Conservation (phyloP, 805 yeast species). For the Teunomyces funiuensis region DNA sequence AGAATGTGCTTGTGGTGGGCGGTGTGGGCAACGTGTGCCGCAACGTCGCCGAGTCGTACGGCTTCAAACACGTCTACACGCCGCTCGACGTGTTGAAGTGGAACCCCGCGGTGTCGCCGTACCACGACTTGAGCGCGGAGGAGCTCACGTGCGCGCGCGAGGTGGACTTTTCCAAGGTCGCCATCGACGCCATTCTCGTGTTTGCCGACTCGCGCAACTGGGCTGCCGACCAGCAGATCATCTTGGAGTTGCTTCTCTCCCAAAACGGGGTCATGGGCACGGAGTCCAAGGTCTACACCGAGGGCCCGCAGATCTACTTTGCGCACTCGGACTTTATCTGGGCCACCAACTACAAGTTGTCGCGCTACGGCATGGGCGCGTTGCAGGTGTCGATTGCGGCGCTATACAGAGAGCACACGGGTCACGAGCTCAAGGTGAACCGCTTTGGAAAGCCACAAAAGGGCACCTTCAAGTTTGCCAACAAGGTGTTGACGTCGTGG, state of each 20-base stretch:
- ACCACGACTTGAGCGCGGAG: slow-evolving; percentile 74
- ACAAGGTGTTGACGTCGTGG: slow-evolving; percentile 74
- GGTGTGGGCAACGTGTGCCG: slow-evolving; percentile 86
- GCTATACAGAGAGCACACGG: slow-evolving; percentile 79
- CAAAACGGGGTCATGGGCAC: slow-evolving; percentile 86
- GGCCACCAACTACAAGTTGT: slow-evolving; percentile 83
- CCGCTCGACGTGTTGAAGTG: slow-evolving; percentile 82
- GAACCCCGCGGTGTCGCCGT: slow-evolving; percentile 85
- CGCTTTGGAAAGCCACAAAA: slow-evolving; percentile 89
- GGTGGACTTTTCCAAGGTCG: slow-evolving; percentile 63
- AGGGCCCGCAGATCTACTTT: slow-evolving; percentile 81
- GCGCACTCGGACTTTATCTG: slow-evolving; percentile 92
- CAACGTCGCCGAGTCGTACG: slow-evolving; percentile 78
- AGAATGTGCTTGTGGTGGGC: slow-evolving; percentile 83
- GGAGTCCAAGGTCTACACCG: slow-evolving; percentile 62
- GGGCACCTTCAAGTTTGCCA: slow-evolving; percentile 83
- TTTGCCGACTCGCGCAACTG: slow-evolving; percentile 91
- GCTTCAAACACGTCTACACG: slow-evolving; percentile 78
- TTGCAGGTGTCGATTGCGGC: slow-evolving; percentile 86
- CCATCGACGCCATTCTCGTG: slow-evolving; percentile 79
- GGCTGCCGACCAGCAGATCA: slow-evolving; percentile 92
- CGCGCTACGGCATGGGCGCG: slow-evolving; percentile 94
- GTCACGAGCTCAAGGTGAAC: slow-evolving; percentile 73
- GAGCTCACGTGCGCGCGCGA: slow-evolving; percentile 54
- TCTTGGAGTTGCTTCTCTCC: slow-evolving; percentile 74